These are phyloP conservation scores for Fusarium sublunatum DNA, from an alignment of 2,329 filamentous ascomycete species.

Conservation along the genomic window DNA sequence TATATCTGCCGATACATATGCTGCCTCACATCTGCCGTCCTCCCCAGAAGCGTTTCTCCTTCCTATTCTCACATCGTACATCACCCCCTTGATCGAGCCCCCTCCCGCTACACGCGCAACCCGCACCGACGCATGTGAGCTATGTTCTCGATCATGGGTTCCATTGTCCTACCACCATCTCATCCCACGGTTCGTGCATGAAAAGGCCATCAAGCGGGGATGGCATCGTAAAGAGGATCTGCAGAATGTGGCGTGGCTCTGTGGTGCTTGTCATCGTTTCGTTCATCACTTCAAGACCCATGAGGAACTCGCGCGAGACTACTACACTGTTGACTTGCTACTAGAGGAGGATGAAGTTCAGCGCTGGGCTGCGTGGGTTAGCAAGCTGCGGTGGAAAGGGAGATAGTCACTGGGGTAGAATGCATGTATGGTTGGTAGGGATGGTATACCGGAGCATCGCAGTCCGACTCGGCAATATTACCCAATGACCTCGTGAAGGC, in stretches of 20 bases:
- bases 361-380: constrained; percentile 78
- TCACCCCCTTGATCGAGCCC: constrained; percentile 65
- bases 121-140: constrained; percentile 72
- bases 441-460: not conserved
- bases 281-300: constrained; percentile 81
- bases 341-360: constrained; percentile 76
- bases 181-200: constrained; percentile 82
- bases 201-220: constrained; percentile 78
- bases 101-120: constrained; percentile 73
- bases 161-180: constrained; percentile 86
- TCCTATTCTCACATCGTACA: constrained; percentile 72
- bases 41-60: constrained; percentile 67
- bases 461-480: not conserved
- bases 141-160: constrained; percentile 80
- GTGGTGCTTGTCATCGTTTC: constrained; percentile 83
- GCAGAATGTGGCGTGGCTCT: constrained; percentile 87
- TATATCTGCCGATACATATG: constrained; percentile 56
- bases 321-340: constrained; percentile 78
- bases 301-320: constrained; percentile 80
- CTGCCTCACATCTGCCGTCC: constrained; percentile 51
- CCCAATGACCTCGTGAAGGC: no score
- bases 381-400: constrained; percentile 77
- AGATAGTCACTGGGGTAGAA: constrained; percentile 12
- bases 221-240: constrained; percentile 82
- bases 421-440: not conserved